phyloP scores from a whole-genome alignment of 371 early-diverging fungal genomes.

The Blastocladiella emersonii region DNA sequence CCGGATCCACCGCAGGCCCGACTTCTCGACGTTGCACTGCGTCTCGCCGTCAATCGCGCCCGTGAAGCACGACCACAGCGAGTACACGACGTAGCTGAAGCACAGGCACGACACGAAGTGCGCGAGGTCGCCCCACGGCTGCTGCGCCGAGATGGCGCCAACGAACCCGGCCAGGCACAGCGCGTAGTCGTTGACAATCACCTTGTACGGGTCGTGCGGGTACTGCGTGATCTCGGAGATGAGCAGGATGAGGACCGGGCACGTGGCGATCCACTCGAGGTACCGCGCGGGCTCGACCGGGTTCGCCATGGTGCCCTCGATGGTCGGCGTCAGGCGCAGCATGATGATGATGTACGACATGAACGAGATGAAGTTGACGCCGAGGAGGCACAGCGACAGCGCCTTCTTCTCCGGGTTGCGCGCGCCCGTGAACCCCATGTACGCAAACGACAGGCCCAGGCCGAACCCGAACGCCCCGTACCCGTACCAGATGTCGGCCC shows the following conservation, averaged over 20 bases:
- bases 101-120: conserved; percentile 4
- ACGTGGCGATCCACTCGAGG: conserved; percentile 22
- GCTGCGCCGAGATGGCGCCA: conserved; percentile 10
- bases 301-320: conserved; percentile 11
- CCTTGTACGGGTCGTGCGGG: conserved; percentile 8
- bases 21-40: conserved; percentile 9
- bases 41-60: conserved; percentile 14
- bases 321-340: conserved; percentile 12
- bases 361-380: conserved; percentile 9
- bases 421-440: conserved; percentile 1
- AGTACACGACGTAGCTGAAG: conserved; percentile 10
- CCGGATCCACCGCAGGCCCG: conserved; percentile 8
- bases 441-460: not conserved
- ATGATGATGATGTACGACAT: conserved; percentile 11
- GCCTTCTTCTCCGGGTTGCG: conserved; percentile 1
- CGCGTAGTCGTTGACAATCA: conserved; percentile 14
- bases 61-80: conserved; percentile 7
- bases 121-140: conserved; percentile 15
- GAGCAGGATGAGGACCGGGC: conserved; percentile 19
- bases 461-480: conserved; percentile 5
- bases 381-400: conserved; percentile 2
- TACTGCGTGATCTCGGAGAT: conserved; percentile 17
- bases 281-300: conserved; percentile 19
- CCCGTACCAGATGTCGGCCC: conserved; percentile 4
- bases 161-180: conserved; percentile 16